phyloP scores from a whole-genome alignment of 1,139 yeast genomes.

The Candida tetrigidarum region DNA sequence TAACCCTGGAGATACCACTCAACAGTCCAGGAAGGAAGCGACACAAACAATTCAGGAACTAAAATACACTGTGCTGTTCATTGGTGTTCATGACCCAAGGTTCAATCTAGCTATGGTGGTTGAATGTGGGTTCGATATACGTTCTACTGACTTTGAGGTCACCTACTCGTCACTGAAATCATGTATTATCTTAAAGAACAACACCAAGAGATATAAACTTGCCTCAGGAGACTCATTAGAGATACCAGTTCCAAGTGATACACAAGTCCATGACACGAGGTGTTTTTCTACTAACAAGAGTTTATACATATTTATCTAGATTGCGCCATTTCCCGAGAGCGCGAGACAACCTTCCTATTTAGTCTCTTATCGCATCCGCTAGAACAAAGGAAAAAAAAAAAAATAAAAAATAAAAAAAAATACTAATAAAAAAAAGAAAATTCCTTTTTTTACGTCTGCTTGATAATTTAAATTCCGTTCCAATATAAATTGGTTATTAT shows the following conservation, averaged over 20 bases:
- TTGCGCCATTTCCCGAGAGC: conserved; percentile 1
- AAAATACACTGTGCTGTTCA: conserved; percentile 8
- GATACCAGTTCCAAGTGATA: conserved; percentile 12
- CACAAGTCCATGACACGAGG: neutral
- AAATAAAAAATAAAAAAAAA: neutral
- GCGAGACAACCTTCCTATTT: conserved; percentile 7
- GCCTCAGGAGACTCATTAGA: conserved; percentile 6
- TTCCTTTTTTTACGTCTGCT: too few relatives aligned
- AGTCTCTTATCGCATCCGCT: conserved; percentile 2
- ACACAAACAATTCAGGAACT: conserved; percentile 1
- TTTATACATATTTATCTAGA: conserved; percentile 8
- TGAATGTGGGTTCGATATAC: conserved; percentile 4
- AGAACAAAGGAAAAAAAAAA: neutral
- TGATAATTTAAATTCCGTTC: too few relatives aligned
- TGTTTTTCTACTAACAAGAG: conserved; percentile 4
- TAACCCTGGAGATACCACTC: conserved; percentile 13
- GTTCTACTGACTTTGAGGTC: conserved; percentile 2
- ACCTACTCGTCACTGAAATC: conserved; percentile 9
- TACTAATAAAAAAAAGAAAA: too few relatives aligned
- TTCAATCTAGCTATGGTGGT: conserved; percentile 9
- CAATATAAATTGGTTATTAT: neutral
- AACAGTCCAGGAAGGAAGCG: conserved; percentile 1
- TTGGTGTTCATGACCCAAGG: conserved; percentile 4
- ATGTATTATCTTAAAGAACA: neutral
- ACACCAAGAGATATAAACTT: conserved; percentile 2